Base-by-base conservation (phyloP, 495 filamentous ascomycete species). In the Talaromyces trachyspermus region DNA sequence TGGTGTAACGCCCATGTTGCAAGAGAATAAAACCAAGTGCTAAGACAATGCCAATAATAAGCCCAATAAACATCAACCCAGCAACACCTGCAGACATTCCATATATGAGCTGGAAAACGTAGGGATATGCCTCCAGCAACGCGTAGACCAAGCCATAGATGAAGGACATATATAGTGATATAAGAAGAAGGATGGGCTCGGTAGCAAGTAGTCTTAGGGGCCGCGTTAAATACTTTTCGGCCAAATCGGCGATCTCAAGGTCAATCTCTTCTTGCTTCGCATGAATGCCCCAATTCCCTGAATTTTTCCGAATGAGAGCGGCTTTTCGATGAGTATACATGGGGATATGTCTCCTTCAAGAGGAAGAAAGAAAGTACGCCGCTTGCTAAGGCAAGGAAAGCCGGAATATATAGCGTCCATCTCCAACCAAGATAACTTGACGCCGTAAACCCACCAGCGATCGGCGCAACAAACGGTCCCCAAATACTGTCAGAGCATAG, bases 1-100 rank as follows among this genome's bases (percentile, higher is more conserved):
- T 70, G 54, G 63, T 69, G 43, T 77, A 77, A 51, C 69, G 70
- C 11, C 81, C 84, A 54, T 89, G 83, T 22, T 76, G 78, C 23
- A 78, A 60, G 18, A 84, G 69, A 52, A 92, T 81, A 36, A 72
- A 74, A n/a, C 19, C 23, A 35, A 20, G 49, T 19, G 43, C 68
- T 4, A 68, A 25, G 0, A 68, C 22, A 19, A 61, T 47, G 0
- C 69, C 69, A 10, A 69, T 50, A 15, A 66, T 67, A 18, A 73
- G 43, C 4, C 60, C 61, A 33, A 71, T 54, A 14, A 71, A 73
- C 2, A 61, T 57, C 9, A 72, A 51, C 0, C 69, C 65, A 15
- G 61, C 54, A 11, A 66, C 48, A 0, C 65, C 67, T 11, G 58
- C 46, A 4, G 42, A 57, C 65, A 70, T 68, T 3, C 62, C 61